Percentiles rank a stretch among this genome's conserved stretches.
Evolutionary conservation across 768 basidiomycete genomes (phyloP).

Genomic region (Trametes cinnabarina): DNA sequence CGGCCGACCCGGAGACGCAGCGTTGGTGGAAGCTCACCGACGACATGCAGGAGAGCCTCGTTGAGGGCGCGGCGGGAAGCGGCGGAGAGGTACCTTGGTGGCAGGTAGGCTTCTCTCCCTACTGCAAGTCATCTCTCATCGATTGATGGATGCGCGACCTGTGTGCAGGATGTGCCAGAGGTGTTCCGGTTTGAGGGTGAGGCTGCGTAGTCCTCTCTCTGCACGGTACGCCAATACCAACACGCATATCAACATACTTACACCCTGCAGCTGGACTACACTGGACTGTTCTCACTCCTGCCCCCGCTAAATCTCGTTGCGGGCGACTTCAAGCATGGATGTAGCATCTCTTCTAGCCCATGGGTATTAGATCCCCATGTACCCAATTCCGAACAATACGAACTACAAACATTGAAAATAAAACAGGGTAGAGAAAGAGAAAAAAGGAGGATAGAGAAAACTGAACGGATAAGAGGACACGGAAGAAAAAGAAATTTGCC

Average conservation of each 20-base stretch:
- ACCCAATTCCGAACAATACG: conserved; percentile 35
- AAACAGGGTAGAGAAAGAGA: conserved; percentile 17
- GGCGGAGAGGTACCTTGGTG: conserved; percentile 71
- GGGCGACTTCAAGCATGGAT: background rate
- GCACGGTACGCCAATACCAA: too few relatives aligned
- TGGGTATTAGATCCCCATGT: conserved; percentile 37
- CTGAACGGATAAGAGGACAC: too few relatives aligned
- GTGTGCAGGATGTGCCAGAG: conserved; percentile 44
- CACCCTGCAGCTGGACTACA: too few relatives aligned
- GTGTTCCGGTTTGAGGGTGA: conserved; percentile 69
- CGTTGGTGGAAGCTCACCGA: conserved; percentile 79
- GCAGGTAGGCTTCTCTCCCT: conserved; percentile 38
- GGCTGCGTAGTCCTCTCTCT: background rate
- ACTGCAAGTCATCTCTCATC: background rate
- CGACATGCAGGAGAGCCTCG: conserved; percentile 73
- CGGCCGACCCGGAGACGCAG: conserved; percentile 65
- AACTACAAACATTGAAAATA: conserved; percentile 34
- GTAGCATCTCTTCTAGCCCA: conserved; percentile 23
- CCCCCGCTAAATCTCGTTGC: background rate
- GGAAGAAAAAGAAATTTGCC: background rate
- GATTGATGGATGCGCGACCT: background rate
- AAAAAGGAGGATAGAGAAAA: conserved; percentile 21
- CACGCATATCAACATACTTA: too few relatives aligned
- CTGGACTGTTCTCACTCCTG: too few relatives aligned
- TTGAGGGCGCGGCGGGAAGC: conserved; percentile 68